Evolutionary conservation across 768 basidiomycete genomes (phyloP), one percentile per base, ranked within the genome.

Genomic region (Boletus eberwhitei): DNA sequence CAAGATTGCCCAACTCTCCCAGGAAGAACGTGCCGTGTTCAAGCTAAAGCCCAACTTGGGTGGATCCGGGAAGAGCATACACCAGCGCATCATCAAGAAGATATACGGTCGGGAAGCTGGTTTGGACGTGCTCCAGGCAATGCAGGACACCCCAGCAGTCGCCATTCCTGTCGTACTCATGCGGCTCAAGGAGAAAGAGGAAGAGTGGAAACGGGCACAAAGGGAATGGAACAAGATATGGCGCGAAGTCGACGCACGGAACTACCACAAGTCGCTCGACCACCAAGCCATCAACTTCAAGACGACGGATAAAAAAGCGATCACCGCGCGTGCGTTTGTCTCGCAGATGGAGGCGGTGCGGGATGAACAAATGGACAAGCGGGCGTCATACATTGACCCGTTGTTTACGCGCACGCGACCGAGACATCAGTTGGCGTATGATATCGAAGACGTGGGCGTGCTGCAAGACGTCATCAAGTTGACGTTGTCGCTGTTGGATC

Each of bases 211-310:
- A 73, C 81, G 93, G 21, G 96, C 93, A 17, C 93, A 97, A 69
- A 73, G 93, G 49, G 97, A 97, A 73, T 99, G 97, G 97, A 98
- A 98, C 74, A 91, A 96, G 70, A 90, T 98, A 48, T 99, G 97
- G 97, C 77, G 95, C 48, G 96, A 97, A 73, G 92, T 96, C 29
- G 93, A 98, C 63, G 90, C 91, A 26, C 80, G 90, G 62, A 98
- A 98, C 73, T 98, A 90, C 66, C 82, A 86, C 73, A 94, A 93
- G 77, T 88, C 90, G 49, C 79, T 98, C 63, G 96, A 99, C 68
- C 92, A 96, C 64, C 93, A 95, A 68, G 90, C 86, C 9, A 88
- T 96, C 66, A 81, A 82, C 47, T 98, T 95, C 83, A 95, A 94
- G 76, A 78, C 82, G 35, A 80, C 79, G 36, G 97, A 99, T 75